These are phyloP conservation scores for Botrytis aclada DNA, from an alignment of 2,329 filamentous ascomycete species.

Conservation along the genomic window DNA sequence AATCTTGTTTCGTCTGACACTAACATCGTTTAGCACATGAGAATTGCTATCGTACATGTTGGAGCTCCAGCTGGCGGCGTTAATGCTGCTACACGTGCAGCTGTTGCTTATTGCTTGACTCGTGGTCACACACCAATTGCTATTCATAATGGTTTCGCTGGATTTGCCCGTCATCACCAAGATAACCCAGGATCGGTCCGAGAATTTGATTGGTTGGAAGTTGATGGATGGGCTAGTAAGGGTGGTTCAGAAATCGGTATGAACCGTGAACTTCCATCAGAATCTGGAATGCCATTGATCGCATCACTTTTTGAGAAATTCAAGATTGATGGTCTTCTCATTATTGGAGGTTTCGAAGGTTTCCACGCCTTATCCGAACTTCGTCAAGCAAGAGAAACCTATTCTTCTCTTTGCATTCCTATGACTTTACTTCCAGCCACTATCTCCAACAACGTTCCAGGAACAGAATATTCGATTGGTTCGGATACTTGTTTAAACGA, in stretches of 20 bases:
- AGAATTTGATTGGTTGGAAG: constrained; percentile 86
- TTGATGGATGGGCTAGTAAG: constrained; percentile 92
- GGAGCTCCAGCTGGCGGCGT: constrained; percentile 96
- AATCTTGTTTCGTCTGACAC: constrained; percentile 13
- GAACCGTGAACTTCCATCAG: constrained; percentile 86
- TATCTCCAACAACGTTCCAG: constrained; percentile 97
- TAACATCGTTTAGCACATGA: constrained; percentile 65
- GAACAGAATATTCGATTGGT: constrained; percentile 94
- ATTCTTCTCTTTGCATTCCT: constrained; percentile 85
- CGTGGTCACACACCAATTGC: constrained; percentile 90
- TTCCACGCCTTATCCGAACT: constrained; percentile 90
- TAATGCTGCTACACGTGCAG: constrained; percentile 93
- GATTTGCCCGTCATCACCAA: constrained; percentile 83
- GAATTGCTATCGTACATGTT: constrained; percentile 93
- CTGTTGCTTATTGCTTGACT: constrained; percentile 86
- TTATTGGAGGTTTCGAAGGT: constrained; percentile 93
- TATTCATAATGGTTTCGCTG: constrained; percentile 95
- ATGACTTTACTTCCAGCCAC: constrained; percentile 92
- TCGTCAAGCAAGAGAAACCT: constrained; percentile 73
- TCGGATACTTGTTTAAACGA: constrained; percentile 97
- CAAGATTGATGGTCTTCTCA: constrained; percentile 86
- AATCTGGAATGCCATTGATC: constrained; percentile 77
- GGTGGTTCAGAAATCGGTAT: constrained; percentile 98
- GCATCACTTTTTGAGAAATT: constrained; percentile 82
- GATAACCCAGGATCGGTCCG: constrained; percentile 85